These are phyloP conservation scores for Dendrobium catenatum DNA, from an alignment of 106 monocot species.

Conservation along the genomic window DNA sequence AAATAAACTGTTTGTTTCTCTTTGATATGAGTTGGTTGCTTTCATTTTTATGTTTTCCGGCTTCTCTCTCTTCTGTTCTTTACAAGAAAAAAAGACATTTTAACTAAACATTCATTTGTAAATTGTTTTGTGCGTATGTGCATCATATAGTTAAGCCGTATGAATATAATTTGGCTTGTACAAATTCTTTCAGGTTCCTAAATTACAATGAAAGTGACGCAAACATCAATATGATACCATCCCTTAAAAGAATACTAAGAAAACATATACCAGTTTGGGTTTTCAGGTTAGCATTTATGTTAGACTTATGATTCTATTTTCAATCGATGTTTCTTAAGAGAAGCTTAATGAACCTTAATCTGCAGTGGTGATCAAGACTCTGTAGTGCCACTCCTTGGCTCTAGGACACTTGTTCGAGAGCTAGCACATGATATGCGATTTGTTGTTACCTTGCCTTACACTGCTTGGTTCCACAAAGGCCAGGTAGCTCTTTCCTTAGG, in stretches of 20 bases:
- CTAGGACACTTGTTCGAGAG: conserved; percentile 72
- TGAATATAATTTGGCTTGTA: too few relatives aligned
- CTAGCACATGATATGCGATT: conserved; percentile 58
- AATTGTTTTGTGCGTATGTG: not conserved
- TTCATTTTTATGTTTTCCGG: too few relatives aligned
- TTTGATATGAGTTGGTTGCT: too few relatives aligned
- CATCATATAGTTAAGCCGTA: not conserved
- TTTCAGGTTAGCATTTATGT: conserved; percentile 45
- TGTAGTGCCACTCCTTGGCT: conserved; percentile 76
- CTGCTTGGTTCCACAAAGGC: conserved; percentile 76
- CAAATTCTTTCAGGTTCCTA: conserved; percentile 30
- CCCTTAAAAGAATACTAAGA: conserved; percentile 42
- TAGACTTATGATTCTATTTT: not conserved
- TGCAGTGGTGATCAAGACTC: conserved; percentile 97
- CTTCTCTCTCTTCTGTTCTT: too few relatives aligned
- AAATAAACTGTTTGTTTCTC: too few relatives aligned
- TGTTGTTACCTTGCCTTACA: conserved; percentile 57
- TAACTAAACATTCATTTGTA: too few relatives aligned
- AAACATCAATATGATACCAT: conserved; percentile 61
- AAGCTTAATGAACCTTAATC: not conserved
- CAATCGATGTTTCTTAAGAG: not conserved
- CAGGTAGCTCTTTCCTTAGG: conserved; percentile 42
- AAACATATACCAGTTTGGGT: conserved; percentile 63
- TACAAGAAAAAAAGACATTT: too few relatives aligned
- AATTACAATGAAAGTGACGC: conserved; percentile 55